phyloP scores from a whole-genome alignment of 202 grass and related monocot genomes.

The Schoenoplectus triqueter region DNA sequence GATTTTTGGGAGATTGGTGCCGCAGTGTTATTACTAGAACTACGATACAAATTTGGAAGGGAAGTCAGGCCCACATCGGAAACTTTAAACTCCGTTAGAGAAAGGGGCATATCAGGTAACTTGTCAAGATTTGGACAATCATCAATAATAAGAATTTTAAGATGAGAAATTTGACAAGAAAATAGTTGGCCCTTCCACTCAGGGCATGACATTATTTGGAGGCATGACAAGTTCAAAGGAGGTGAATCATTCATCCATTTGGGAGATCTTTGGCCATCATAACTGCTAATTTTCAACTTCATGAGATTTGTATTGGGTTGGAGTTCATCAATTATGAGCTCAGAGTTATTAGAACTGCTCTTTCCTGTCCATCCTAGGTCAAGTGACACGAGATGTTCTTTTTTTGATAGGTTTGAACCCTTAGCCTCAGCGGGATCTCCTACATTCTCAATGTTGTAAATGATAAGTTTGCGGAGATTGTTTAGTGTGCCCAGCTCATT shows the following conservation, averaged over 20 bases:
- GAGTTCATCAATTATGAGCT: conserved; percentile 42
- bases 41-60: conserved; percentile 44
- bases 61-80: conserved; percentile 32
- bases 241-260: conserved; percentile 33
- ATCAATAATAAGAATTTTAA: conserved; percentile 41
- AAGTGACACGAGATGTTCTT: conserved; percentile 41
- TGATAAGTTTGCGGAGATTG: conserved; percentile 40
- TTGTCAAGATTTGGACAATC: conserved; percentile 43
- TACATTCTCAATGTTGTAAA: conserved; percentile 49
- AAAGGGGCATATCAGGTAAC: conserved; percentile 41
- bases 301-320: conserved; percentile 42
- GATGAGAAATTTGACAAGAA: conserved; percentile 38
- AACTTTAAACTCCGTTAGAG: conserved; percentile 37
- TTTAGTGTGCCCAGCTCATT: conserved; percentile 48
- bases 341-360: conserved; percentile 1
- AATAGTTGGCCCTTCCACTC: conserved; percentile 40
- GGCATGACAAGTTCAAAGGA: conserved; percentile 17
- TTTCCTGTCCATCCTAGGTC: conserved; percentile 39
- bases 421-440: conserved; percentile 38
- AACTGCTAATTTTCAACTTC: conserved; percentile 46
- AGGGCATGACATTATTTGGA: conserved; percentile 39
- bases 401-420: conserved; percentile 35
- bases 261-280: conserved; percentile 44
- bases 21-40: not conserved
- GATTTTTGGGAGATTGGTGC: not conserved